Evolutionary conservation across 306 rosid species (phyloP), one percentile per base, ranked within the genome.

Genomic region (Purshia tridentata): DNA sequence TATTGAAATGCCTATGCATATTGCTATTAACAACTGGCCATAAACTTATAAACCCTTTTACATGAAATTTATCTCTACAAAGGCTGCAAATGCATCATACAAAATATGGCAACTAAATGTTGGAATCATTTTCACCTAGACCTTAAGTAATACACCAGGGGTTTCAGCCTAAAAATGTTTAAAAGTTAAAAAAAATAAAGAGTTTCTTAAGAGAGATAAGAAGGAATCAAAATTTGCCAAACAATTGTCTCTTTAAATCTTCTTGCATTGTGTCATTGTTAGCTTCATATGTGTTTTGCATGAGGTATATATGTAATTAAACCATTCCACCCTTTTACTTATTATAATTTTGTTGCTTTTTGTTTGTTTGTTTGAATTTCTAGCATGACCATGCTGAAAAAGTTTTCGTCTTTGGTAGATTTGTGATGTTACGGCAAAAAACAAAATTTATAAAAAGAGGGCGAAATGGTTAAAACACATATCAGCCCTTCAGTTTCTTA

Each of bases 211-310:
- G 40, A 10, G 15, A 63, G 62, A 63, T 12, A 53, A 29, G n/a
- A 58, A 68, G 29, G 45, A 61, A 23, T 45, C 9, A 69, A 54
- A 70, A 55, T n/a, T 77, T 87, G 88, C 99, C 99, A 78, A 95
- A 95, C 63, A 95, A 89, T 82, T 95, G 96, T 18, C 99, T 86
- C 83, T 91, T 95, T 37, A 95, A 80, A 83, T 95, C 99, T 87
- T 95, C 99, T 88, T 91, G 98, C 99, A 95, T 95, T 4, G 99
- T 95, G 81, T 95, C 98, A 70, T 95, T 23, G 29, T 23, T 23
- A 23, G 29, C 29, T 23, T 23, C 29, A 23, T 23, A 0, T 23
- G 29, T 23, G 29, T 23, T 23, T 23, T 23, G 29, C 29, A 23
- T 0, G 2, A 23, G 29, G 29, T 0, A 23, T 23, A 2, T 0